Evolutionary conservation across 768 basidiomycete species (phyloP), one percentile per base, ranked within the genome.

Genomic region (Clitopilus hobsonii): DNA sequence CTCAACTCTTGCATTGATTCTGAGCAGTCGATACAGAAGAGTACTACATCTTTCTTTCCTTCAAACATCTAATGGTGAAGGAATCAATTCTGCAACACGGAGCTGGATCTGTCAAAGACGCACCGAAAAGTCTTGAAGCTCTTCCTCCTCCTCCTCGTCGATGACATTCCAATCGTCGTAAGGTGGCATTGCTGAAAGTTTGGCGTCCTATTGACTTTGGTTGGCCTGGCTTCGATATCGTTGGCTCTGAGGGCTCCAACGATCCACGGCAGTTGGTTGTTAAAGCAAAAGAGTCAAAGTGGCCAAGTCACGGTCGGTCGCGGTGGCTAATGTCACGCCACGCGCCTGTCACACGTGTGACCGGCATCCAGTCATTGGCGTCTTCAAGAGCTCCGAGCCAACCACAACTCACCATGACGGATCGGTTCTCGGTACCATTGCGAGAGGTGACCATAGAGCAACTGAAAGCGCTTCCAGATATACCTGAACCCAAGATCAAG

Each of bases 1-100:
- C 76, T 76, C 38, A 87, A 80, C 30, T 74, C 76, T 23, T 89
- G 85, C 96, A 98, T 98, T 10, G 92, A 91, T 53, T 82, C 75
- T 0, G 95, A 96, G 58, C 91, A 93, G 69, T 99, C 95, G 55
- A 99, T 92, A 67, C 89, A 91, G 73, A 98, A 97, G n/a, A 98
- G 71, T 47, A 96, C 88, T 27, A 94, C 90, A 62, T 98, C 94
- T 57, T 82, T 82, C 60, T 86, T 85, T 51, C 83, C 83, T 58
- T 91, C 89, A 58, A 82, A 80, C 56, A 77, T 77, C 89, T 90
- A 49, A 45, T 29, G 52, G 48, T 38, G n/a, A n/a, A 53, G 23
- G 32, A 50, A 24, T 51, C 48, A 18, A 32, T 51, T 36, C 25
- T 23, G 36, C 13, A 11, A 10, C 18, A 45, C 41, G 29, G 38